phyloP scores from a whole-genome alignment of 1,284 basidiomycete genomes.

The Malassezia globosa region DNA sequence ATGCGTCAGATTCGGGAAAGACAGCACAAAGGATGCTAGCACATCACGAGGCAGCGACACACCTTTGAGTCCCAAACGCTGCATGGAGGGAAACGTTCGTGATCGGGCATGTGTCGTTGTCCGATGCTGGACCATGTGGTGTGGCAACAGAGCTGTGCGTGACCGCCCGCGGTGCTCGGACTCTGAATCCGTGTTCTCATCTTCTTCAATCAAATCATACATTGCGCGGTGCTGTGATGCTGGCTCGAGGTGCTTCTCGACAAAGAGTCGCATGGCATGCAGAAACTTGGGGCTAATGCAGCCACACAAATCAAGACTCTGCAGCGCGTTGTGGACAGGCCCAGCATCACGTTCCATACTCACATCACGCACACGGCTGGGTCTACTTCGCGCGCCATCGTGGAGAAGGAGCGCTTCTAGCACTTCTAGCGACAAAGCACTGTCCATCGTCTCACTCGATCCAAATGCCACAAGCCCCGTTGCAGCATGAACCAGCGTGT shows the following conservation, averaged over 20 bases:
- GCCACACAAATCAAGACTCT: constrained; percentile 84
- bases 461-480: constrained; percentile 41
- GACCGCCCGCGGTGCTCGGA: constrained; percentile 1
- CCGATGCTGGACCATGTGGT: neutral
- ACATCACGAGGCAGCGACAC: constrained; percentile 66
- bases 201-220: constrained; percentile 25
- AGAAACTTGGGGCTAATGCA: constrained; percentile 83
- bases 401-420: constrained; percentile 43
- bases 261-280: constrained; percentile 70
- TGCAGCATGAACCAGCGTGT: constrained; percentile 38
- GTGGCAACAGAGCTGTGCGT: neutral
- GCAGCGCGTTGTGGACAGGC: constrained; percentile 50
- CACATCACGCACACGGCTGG: constrained; percentile 34
- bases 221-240: constrained; percentile 16
- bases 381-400: constrained; percentile 34
- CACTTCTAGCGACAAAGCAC: constrained; percentile 37
- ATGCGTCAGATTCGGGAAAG: constrained; percentile 76
- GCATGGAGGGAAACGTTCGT: constrained; percentile 61
- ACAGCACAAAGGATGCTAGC: constrained; percentile 67
- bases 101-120: neutral
- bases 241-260: constrained; percentile 58
- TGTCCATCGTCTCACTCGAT: constrained; percentile 44
- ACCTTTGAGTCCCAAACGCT: constrained; percentile 72
- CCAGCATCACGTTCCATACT: constrained; percentile 29
- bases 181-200: constrained; percentile 6